phyloP scores from a whole-genome alignment of 2,329 filamentous ascomycete genomes.

The Colletotrichum coccodes region DNA sequence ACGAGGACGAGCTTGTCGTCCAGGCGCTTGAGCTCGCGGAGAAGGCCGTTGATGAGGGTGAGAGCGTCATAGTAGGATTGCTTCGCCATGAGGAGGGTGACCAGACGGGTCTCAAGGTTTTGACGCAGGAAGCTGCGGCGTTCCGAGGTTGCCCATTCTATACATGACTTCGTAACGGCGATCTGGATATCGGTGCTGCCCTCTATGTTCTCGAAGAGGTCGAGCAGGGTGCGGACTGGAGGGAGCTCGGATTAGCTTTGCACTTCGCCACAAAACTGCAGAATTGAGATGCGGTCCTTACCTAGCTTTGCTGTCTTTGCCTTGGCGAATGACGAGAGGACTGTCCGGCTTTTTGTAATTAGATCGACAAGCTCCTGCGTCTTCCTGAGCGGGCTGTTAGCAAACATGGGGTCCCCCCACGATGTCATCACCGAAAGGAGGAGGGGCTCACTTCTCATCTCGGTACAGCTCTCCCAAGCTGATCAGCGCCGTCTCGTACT shows the following conservation, averaged over 20 bases:
- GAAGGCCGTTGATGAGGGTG: conserved; percentile 93
- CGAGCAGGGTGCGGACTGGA: conserved; percentile 92
- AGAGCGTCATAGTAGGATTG: conserved; percentile 97
- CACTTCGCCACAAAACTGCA: neutral
- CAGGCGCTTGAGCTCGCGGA: conserved; percentile 96
- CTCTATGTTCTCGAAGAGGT: conserved; percentile 93
- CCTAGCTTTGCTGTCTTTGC: conserved; percentile 98
- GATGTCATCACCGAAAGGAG: conserved; percentile 40
- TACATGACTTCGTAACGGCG: conserved; percentile 96
- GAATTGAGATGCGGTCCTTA: conserved; percentile 61
- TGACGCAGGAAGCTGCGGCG: conserved; percentile 96
- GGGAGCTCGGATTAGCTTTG: neutral
- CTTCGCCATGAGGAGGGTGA: conserved; percentile 95
- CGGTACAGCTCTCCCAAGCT: conserved; percentile 92
- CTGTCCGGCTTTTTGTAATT: conserved; percentile 88
- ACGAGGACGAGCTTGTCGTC: conserved; percentile 99
- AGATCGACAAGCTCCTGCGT: conserved; percentile 87
- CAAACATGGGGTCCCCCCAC: conserved; percentile 11
- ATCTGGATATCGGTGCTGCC: conserved; percentile 96
- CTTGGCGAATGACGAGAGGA: conserved; percentile 96
- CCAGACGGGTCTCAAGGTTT: conserved; percentile 93
- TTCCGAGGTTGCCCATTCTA: conserved; percentile 98
- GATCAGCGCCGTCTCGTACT: conserved; percentile 91
- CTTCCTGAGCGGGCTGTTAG: conserved; percentile 62
- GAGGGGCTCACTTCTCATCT: conserved; percentile 76